These are phyloP conservation scores for Apiospora malaysiana DNA, from an alignment of 2,329 filamentous ascomycete genomes.

Conservation along the genomic window DNA sequence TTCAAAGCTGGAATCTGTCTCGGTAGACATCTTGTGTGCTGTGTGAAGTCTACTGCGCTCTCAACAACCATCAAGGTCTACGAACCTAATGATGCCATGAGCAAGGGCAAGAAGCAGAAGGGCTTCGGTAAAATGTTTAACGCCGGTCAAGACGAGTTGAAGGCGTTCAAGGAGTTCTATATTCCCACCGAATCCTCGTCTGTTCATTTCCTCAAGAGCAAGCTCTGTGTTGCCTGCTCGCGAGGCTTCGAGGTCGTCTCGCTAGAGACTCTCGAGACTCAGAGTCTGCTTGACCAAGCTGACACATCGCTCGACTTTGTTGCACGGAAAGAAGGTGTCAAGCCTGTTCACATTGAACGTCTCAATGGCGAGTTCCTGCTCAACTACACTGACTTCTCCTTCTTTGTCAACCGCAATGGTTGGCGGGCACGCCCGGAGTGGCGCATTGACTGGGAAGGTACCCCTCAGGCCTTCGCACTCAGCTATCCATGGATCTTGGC, in stretches of 20 bases:
- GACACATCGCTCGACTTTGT: conserved; percentile 98
- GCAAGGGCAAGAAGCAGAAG: conserved; percentile 93
- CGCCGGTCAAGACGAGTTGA: conserved; percentile 88
- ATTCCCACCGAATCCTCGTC: conserved; percentile 98
- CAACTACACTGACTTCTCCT: conserved; percentile 98
- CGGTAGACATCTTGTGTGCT: conserved; percentile 92
- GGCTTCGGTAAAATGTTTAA: conserved; percentile 96
- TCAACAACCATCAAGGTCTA: conserved; percentile 99
- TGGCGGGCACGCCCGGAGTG: conserved; percentile 96
- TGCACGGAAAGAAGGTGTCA: conserved; percentile 88
- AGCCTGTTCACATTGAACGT: conserved; percentile 95
- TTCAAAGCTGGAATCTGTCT: conserved; percentile 97
- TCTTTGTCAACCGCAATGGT: conserved; percentile 98
- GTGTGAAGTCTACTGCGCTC: conserved; percentile 90
- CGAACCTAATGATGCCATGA: conserved; percentile 93
- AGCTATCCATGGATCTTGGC: conserved; percentile 97
- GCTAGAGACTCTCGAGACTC: conserved; percentile 95
- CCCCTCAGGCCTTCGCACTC: conserved; percentile 88
- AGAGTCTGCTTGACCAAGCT: conserved; percentile 94
- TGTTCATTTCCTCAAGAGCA: conserved; percentile 96
- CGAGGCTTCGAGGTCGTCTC: conserved; percentile 97
- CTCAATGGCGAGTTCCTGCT: conserved; percentile 96
- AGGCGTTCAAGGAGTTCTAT: conserved; percentile 98
- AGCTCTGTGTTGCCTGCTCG: conserved; percentile 93
- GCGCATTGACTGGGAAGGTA: conserved; percentile 97